Evolutionary conservation across 1,284 basidiomycete species (phyloP).

Genomic region (Leccinum ponderosum): DNA sequence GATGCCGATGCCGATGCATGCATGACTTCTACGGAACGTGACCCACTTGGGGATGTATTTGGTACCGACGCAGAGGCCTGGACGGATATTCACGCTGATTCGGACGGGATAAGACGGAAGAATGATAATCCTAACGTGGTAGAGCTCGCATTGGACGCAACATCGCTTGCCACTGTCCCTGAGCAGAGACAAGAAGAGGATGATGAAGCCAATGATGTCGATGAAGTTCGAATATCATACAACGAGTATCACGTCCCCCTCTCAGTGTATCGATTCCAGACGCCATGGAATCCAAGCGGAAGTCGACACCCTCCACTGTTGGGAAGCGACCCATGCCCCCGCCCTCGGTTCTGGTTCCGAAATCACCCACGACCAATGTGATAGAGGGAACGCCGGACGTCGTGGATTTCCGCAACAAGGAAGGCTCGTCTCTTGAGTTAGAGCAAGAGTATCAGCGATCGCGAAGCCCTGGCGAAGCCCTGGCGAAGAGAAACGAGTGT

Average conservation of each 20-base stretch:
- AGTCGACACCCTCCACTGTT: conserved; percentile 31
- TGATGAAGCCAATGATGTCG: conserved; percentile 35
- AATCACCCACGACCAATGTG: conserved; percentile 23
- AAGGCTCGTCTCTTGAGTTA: conserved; percentile 30
- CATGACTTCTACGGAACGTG: conserved; percentile 33
- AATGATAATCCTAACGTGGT: conserved; percentile 44
- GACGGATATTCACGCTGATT: conserved; percentile 49
- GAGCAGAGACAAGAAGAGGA: conserved; percentile 36
- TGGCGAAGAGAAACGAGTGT: conserved; percentile 66
- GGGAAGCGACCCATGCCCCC: conserved; percentile 30
- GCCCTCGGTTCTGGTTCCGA: conserved; percentile 47
- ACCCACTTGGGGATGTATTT: conserved; percentile 50
- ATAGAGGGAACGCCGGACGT: conserved; percentile 14
- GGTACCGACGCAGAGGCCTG: conserved; percentile 64
- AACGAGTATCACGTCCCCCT: conserved; percentile 41
- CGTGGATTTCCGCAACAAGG: conserved; percentile 20
- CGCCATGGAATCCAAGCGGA: conserved; percentile 27
- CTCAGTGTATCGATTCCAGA: conserved; percentile 30
- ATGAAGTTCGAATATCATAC: conserved; percentile 50
- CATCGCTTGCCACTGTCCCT: conserved; percentile 43
- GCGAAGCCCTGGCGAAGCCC: conserved; percentile 49
- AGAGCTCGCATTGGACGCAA: conserved; percentile 53
- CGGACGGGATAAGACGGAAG: conserved; percentile 26
- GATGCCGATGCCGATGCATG: conserved; percentile 8
- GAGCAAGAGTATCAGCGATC: conserved; percentile 38